Evolutionary conservation across 176 grass and related monocot genomes (phyloP).

Genomic region (Calamus simplicifolius): DNA sequence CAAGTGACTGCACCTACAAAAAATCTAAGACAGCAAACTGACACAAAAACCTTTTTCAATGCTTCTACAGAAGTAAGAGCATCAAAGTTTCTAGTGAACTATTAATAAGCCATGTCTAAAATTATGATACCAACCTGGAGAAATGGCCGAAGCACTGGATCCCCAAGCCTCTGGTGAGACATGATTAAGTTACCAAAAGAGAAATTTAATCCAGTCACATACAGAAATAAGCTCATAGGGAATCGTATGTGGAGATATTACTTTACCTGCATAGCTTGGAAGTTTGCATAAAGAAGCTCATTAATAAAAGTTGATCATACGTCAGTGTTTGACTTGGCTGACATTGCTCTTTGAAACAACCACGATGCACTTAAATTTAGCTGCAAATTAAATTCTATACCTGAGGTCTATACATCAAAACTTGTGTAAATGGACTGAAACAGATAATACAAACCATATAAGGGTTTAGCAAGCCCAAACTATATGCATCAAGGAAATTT

Average conservation of each 20-base stretch:
- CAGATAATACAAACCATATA: conserved; percentile 60
- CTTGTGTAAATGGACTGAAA: background rate
- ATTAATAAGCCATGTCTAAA: background rate
- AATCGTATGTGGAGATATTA: background rate
- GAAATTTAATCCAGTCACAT: conserved; percentile 8
- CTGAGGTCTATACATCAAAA: conserved; percentile 10
- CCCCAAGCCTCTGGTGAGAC: conserved; percentile 66
- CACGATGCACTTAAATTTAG: conserved; percentile 93
- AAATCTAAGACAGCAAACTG: background rate
- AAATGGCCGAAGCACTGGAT: conserved; percentile 73
- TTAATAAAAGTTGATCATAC: conserved; percentile 76
- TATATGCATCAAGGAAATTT: conserved; percentile 60
- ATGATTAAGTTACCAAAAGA: conserved; percentile 25
- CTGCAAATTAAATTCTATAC: conserved; percentile 32
- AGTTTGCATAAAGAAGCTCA: conserved; percentile 89
- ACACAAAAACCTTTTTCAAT: background rate
- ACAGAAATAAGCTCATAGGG: background rate
- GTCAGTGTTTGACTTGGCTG: conserved; percentile 43
- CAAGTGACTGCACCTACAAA: too few relatives aligned
- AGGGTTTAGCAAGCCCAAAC: conserved; percentile 68
- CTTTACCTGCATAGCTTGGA: conserved; percentile 82
- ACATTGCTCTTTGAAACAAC: conserved; percentile 97
- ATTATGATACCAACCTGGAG: conserved; percentile 48
- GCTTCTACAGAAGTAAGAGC: too few relatives aligned
- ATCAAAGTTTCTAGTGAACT: too few relatives aligned